Evolutionary conservation across 2,329 filamentous ascomycete species (phyloP).

Genomic region (Lachnellula cervina): DNA sequence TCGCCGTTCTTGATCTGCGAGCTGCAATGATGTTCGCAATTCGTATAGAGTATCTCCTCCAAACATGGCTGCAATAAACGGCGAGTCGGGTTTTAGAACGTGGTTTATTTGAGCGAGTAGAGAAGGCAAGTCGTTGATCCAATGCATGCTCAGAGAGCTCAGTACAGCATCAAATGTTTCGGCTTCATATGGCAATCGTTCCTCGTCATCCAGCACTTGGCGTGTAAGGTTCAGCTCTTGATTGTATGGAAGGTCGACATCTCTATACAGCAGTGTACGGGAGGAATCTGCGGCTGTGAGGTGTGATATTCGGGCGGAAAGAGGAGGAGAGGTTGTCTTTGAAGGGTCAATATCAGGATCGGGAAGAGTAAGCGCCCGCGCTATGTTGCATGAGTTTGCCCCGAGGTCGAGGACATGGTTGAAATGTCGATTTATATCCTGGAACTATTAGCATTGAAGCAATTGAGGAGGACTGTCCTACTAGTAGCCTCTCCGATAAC

Average conservation of each 20-base stretch:
- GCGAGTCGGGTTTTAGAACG: conserved; percentile 81
- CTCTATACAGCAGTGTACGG: conserved; percentile 70
- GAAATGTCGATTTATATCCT: conserved; percentile 92
- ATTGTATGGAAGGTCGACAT: conserved; percentile 71
- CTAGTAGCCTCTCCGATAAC: conserved; percentile 78
- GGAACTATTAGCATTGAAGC: conserved; percentile 10
- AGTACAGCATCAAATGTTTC: conserved; percentile 84
- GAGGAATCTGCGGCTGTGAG: conserved; percentile 83
- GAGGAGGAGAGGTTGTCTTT: conserved; percentile 54
- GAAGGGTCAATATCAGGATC: conserved; percentile 58
- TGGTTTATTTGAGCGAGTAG: conserved; percentile 80
- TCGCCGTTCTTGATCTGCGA: conserved; percentile 83
- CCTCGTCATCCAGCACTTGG: conserved; percentile 68
- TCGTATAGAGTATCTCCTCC: conserved; percentile 93
- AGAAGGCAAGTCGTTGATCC: conserved; percentile 94
- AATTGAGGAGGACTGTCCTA: conserved; percentile 35
- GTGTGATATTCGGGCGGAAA: conserved; percentile 66
- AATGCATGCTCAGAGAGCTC: conserved; percentile 86
- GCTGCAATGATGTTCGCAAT: conserved; percentile 84
- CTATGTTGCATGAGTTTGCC: conserved; percentile 93
- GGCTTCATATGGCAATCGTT: conserved; percentile 69
- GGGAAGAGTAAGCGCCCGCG: conserved; percentile 68
- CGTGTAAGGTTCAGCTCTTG: conserved; percentile 65
- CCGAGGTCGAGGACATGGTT: conserved; percentile 84
- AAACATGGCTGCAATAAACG: conserved; percentile 94